These are phyloP conservation scores for Trypethelium eluteriae DNA, from an alignment of 495 filamentous ascomycete genomes.

Conservation along the genomic window DNA sequence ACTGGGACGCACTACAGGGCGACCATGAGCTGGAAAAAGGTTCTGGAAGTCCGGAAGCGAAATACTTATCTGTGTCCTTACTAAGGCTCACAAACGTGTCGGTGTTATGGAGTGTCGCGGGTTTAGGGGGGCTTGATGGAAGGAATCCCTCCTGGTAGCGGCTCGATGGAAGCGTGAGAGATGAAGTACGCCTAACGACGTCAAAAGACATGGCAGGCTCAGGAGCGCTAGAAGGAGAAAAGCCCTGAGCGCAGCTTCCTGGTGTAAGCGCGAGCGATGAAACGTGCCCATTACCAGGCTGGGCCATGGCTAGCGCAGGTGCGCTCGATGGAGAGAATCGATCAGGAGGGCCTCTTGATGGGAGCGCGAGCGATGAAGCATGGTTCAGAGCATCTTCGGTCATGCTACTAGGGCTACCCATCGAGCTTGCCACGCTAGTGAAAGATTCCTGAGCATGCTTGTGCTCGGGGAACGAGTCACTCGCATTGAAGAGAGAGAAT, in stretches of 20 bases:
- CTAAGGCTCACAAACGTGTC: not conserved
- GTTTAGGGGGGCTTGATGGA: not conserved
- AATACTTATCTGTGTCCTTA: not conserved
- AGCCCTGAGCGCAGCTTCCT: too few relatives aligned
- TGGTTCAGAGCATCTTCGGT: not conserved
- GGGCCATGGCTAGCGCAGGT: not conserved
- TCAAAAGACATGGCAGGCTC: too few relatives aligned
- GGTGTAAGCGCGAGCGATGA: too few relatives aligned
- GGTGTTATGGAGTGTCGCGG: not conserved
- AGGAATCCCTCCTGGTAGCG: not conserved
- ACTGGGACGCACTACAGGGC: not conserved
- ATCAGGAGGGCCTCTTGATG: not conserved
- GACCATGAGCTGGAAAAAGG: not conserved
- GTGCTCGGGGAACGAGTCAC: not conserved
- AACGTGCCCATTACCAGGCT: not conserved
- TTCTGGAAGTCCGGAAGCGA: not conserved
- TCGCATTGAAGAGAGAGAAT: not conserved
- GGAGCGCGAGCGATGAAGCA: not conserved
- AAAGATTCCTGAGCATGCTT: not conserved
- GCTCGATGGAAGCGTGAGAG: too few relatives aligned
- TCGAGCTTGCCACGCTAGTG: not conserved
- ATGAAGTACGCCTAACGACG: too few relatives aligned
- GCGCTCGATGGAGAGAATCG: not conserved
- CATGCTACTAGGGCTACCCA: not conserved
- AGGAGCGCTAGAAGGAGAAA: too few relatives aligned